A percentile compares a stretch with the other conserved stretches of the same genome.
phyloP scores from a whole-genome alignment of 2,329 filamentous ascomycete species.

The Fusarium sp. region DNA sequence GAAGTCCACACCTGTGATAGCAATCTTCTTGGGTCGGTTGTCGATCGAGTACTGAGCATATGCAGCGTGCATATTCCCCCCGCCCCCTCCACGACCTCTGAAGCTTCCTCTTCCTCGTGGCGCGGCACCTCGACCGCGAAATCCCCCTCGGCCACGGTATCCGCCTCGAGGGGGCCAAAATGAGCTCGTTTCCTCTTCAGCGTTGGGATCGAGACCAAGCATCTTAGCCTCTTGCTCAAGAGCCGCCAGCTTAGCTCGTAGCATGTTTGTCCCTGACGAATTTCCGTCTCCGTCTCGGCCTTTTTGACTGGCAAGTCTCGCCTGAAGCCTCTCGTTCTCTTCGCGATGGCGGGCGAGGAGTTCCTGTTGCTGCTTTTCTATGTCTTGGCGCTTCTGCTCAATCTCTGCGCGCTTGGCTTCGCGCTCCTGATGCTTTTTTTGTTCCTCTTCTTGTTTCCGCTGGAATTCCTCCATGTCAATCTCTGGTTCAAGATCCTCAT shows the following conservation, averaged over 20 bases:
- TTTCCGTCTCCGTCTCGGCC: constrained; percentile 47
- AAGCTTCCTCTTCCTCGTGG: constrained; percentile 58
- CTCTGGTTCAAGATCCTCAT: constrained; percentile 60
- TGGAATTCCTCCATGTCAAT: constrained; percentile 79
- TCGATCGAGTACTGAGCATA: constrained; percentile 78
- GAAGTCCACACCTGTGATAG: constrained; percentile 74
- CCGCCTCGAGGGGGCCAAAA: constrained; percentile 48
- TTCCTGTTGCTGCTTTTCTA: constrained; percentile 74
- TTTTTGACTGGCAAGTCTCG: constrained; percentile 59
- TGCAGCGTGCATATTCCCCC: constrained; percentile 64
- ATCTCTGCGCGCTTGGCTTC: constrained; percentile 72
- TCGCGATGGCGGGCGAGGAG: constrained; percentile 73
- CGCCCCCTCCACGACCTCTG: constrained; percentile 56
- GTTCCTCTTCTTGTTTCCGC: constrained; percentile 77
- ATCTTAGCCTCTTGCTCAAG: constrained; percentile 79
- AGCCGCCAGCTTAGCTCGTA: constrained; percentile 80
- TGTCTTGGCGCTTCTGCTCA: constrained; percentile 70
- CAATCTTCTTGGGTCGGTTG: constrained; percentile 78
- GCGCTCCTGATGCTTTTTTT: constrained; percentile 76
- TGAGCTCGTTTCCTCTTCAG: constrained; percentile 57
- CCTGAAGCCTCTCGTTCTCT: constrained; percentile 74
- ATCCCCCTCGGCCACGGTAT: constrained; percentile 51
- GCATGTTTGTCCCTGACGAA: constrained; percentile 69
- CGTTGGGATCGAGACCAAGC: constrained; percentile 74
- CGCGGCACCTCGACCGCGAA: constrained; percentile 45